A percentile compares a stretch with the other conserved stretches of the same genome.
These are phyloP conservation scores for Astrothelium macrocarpum DNA, from an alignment of 495 filamentous ascomycete genomes.

Conservation along the genomic window DNA sequence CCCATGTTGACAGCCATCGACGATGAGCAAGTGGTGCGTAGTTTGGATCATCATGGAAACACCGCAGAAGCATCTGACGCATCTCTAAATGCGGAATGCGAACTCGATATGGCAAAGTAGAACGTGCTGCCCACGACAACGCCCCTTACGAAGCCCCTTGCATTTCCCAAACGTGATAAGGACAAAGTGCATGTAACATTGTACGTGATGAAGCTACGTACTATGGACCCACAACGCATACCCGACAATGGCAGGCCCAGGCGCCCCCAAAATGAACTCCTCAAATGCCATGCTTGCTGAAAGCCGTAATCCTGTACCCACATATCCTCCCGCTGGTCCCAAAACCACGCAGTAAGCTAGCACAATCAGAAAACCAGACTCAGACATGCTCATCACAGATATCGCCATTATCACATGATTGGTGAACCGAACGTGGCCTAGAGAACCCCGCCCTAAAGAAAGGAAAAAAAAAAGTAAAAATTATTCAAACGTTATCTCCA, in stretches of 20 bases:
- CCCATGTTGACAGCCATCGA: too few relatives aligned
- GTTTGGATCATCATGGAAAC: too few relatives aligned
- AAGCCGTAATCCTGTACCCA: background rate
- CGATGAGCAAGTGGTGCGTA: too few relatives aligned
- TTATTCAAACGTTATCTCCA: constrained; percentile 65
- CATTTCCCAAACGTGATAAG: background rate
- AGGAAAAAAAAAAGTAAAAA: background rate
- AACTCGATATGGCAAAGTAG: background rate
- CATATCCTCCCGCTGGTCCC: background rate
- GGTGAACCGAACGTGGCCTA: too few relatives aligned
- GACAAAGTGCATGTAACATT: background rate
- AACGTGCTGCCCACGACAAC: background rate
- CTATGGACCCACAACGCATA: background rate
- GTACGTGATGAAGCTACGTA: background rate
- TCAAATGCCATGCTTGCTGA: background rate
- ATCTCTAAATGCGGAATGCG: background rate
- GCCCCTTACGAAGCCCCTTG: background rate
- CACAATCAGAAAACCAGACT: background rate
- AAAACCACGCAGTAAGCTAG: background rate
- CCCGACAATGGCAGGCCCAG: background rate
- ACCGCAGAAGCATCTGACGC: background rate
- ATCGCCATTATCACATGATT: background rate
- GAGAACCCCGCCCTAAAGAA: too few relatives aligned
- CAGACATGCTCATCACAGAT: background rate
- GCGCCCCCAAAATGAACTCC: background rate